These are phyloP conservation scores for Fistulifera solaris DNA, from an alignment of 108 stramenopile species.

Conservation along the genomic window DNA sequence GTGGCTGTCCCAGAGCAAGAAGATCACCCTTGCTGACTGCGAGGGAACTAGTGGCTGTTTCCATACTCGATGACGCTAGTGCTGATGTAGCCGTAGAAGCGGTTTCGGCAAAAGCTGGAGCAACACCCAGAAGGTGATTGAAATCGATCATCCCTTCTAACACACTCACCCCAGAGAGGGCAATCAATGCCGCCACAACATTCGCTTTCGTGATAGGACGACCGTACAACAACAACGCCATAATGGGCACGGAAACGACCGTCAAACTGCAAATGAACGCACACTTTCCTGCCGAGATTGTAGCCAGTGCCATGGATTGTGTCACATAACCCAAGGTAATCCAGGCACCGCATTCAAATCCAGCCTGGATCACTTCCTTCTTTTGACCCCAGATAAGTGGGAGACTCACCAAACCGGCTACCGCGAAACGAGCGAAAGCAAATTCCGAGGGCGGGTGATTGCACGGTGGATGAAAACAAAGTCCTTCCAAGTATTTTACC, in stretches of 20 bases:
- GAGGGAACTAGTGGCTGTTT: conserved; percentile 1
- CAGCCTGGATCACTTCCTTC: conserved; percentile 23
- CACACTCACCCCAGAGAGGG: conserved; percentile 50
- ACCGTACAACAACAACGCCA: conserved; percentile 27
- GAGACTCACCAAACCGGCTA: conserved; percentile 22
- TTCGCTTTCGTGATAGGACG: conserved; percentile 15
- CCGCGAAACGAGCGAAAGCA: conserved; percentile 24
- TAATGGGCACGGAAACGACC: conserved; percentile 51
- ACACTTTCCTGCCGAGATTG: conserved; percentile 20
- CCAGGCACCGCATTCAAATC: conserved; percentile 25
- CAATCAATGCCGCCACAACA: conserved; percentile 23
- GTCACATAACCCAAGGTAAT: conserved; percentile 32
- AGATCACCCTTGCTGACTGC: conserved; percentile 20
- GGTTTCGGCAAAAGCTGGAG: conserved; percentile 19
- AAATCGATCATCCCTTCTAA: conserved; percentile 29
- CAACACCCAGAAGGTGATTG: conserved; percentile 36
- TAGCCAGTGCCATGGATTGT: conserved; percentile 23
- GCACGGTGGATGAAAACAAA: conserved; percentile 27
- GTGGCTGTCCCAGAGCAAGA: conserved; percentile 40
- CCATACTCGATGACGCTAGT: conserved; percentile 7
- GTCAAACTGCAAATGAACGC: conserved; percentile 67
- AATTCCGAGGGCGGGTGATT: conserved; percentile 20
- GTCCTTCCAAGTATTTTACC: conserved; percentile 23
- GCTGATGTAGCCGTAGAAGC: conserved; percentile 1
- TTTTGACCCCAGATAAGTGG: conserved; percentile 21